Percentiles rank a stretch among this genome's conserved stretches.
phyloP scores from a whole-genome alignment of 768 basidiomycete species.

The Leccinum truebloodii region DNA sequence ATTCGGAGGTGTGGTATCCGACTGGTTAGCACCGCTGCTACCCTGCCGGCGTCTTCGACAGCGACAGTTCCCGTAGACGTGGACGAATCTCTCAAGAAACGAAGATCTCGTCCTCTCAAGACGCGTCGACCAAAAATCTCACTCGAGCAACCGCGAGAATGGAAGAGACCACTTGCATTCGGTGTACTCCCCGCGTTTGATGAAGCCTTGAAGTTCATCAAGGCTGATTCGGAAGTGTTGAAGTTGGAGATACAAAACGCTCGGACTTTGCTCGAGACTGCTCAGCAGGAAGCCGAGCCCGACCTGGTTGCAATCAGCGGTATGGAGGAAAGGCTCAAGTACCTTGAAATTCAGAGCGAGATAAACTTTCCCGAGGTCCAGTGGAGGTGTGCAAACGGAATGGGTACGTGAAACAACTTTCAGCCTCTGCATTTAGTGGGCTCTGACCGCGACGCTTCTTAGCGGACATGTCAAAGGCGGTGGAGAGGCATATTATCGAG shows the following conservation, averaged over 20 bases:
- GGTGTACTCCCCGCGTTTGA: conserved; percentile 83
- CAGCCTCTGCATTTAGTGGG: not conserved
- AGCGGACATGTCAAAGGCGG: conserved; percentile 70
- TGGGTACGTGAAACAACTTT: conserved; percentile 52
- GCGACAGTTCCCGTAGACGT: too few species aligned
- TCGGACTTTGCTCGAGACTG: conserved; percentile 19
- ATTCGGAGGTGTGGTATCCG: too few species aligned
- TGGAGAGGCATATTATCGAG: conserved; percentile 80
- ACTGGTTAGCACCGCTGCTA: too few species aligned
- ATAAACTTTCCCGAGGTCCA: conserved; percentile 82
- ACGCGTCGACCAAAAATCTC: conserved; percentile 54
- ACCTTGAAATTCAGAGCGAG: conserved; percentile 77
- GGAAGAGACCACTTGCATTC: conserved; percentile 60
- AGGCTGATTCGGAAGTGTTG: conserved; percentile 55
- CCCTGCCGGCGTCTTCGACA: too few species aligned
- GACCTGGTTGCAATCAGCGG: conserved; percentile 42
- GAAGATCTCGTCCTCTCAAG: conserved; percentile 20
- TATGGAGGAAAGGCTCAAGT: conserved; percentile 49
- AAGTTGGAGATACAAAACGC: conserved; percentile 32
- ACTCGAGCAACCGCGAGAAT: conserved; percentile 52
- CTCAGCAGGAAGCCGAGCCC: conserved; percentile 27
- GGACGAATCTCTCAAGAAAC: not conserved
- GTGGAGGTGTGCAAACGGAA: conserved; percentile 77
- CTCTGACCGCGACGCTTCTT: conserved; percentile 1
- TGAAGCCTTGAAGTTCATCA: conserved; percentile 73